phyloP scores from a whole-genome alignment of 441 rosid genomes.

The Gossypium davidsonii region DNA sequence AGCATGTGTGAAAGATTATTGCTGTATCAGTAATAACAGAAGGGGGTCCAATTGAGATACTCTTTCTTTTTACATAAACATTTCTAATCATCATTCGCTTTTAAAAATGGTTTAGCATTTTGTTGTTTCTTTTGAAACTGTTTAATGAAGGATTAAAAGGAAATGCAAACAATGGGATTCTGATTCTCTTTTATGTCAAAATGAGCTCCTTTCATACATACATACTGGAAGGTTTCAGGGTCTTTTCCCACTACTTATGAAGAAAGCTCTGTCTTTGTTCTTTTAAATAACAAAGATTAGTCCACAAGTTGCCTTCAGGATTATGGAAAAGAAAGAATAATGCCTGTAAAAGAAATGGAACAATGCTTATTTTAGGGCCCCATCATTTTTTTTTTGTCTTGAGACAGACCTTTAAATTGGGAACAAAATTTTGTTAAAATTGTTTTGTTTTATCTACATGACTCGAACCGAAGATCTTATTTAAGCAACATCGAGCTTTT shows the following conservation, averaged over 20 bases:
- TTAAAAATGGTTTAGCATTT: not conserved
- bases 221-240: no score
- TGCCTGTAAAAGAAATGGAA: not conserved
- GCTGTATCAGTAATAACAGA: not conserved
- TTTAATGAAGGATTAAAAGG: not conserved
- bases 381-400: not conserved
- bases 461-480: no score
- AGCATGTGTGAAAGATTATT: conserved; percentile 7
- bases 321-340: conserved; percentile 10
- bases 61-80: not conserved
- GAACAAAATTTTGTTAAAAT: no score
- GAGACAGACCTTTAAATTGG: no score
- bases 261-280: not conserved
- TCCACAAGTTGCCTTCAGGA: conserved; percentile 7
- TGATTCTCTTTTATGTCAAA: conserved; percentile 19
- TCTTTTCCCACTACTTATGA: not conserved
- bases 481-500: no score
- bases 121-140: conserved; percentile 5
- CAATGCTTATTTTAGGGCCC: conserved; percentile 5
- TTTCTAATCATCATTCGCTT: not conserved
- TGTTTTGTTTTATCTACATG: no score
- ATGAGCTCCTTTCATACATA: not conserved
- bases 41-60: conserved; percentile 3
- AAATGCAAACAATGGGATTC: conserved; percentile 21
- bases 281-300: not conserved